A percentile compares a stretch with the other conserved stretches of the same genome.
phyloP scores from a whole-genome alignment of 2,329 filamentous ascomycete genomes.

The Trichothecium sympodiale region DNA sequence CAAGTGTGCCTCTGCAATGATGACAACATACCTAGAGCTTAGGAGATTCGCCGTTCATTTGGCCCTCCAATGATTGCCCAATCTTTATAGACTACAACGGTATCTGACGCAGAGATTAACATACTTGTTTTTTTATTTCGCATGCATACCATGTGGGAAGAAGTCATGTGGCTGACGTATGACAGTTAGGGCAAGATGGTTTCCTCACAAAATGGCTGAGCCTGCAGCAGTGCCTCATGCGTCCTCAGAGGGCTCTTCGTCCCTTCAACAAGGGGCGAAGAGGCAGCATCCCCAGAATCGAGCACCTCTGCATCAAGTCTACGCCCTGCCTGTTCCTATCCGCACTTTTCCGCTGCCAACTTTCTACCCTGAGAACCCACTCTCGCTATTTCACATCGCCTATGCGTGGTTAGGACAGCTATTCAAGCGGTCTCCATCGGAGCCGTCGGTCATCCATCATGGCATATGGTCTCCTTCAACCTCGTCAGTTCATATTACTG shows the following conservation, averaged over 20 bases:
- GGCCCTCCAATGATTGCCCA: slow-evolving; percentile 51
- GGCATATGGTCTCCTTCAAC: slow-evolving; percentile 76
- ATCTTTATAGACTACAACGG: slow-evolving; percentile 87
- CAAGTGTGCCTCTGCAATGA: slow-evolving; percentile 28
- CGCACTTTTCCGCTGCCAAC: slow-evolving; percentile 73
- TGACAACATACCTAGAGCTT: slow-evolving; percentile 40
- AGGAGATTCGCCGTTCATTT: slow-evolving; percentile 45
- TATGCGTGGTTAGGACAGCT: slow-evolving; percentile 68
- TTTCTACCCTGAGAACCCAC: slow-evolving; percentile 84
- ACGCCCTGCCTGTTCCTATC: slow-evolving; percentile 70
- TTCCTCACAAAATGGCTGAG: slow-evolving; percentile 30
- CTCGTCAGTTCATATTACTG: slow-evolving; percentile 72
- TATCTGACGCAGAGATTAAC: slow-evolving; percentile 57
- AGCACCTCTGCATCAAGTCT: slow-evolving; percentile 56
- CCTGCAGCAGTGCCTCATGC: slow-evolving; percentile 5
- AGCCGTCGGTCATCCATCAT: slow-evolving; percentile 53
- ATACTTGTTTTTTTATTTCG: slow-evolving; percentile 9
- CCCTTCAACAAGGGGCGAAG: not conserved
- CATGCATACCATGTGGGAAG: too few species aligned
- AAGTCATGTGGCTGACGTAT: slow-evolving; percentile 3
- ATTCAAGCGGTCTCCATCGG: slow-evolving; percentile 53
- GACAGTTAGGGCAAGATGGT: slow-evolving; percentile 34
- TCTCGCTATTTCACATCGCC: slow-evolving; percentile 73
- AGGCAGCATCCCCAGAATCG: slow-evolving; percentile 14
- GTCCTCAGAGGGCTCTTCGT: too few species aligned